Percentiles rank a stretch among this genome's conserved stretches.
Evolutionary conservation across 495 filamentous ascomycete species (phyloP).

Genomic region (Aeminium ludgeri): DNA sequence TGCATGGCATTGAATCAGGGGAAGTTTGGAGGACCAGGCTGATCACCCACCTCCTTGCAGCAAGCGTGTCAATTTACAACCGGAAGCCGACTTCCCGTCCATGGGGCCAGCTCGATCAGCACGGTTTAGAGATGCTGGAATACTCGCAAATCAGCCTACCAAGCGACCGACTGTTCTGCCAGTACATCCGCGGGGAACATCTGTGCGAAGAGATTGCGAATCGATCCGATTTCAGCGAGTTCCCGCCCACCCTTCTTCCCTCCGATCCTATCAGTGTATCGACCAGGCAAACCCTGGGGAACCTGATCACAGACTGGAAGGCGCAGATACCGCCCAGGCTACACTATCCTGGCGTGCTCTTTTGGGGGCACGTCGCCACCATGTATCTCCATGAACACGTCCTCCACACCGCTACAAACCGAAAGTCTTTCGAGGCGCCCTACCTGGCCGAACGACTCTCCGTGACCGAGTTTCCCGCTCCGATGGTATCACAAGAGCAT

Average conservation of each 20-base stretch:
- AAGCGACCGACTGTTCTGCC: slow-evolving; percentile 1
- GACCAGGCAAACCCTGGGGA: neutral
- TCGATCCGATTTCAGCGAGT: neutral
- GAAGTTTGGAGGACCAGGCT: slow-evolving; percentile 3
- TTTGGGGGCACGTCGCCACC: slow-evolving; percentile 3
- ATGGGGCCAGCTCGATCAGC: slow-evolving; percentile 2
- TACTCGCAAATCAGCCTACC: neutral
- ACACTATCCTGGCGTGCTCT: neutral
- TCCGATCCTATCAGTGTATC: neutral
- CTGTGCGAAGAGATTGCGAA: slow-evolving; percentile 4
- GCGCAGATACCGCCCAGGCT: neutral
- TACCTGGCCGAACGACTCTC: slow-evolving; percentile 9
- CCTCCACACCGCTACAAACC: slow-evolving; percentile 10
- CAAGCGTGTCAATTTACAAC: neutral
- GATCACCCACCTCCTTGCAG: slow-evolving; percentile 1
- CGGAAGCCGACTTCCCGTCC: neutral
- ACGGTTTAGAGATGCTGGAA: slow-evolving; percentile 4
- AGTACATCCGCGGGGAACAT: neutral
- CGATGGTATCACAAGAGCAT: neutral
- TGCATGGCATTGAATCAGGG: neutral
- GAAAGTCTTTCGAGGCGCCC: slow-evolving; percentile 5
- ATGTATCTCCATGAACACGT: slow-evolving; percentile 10
- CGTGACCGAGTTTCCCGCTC: slow-evolving; percentile 6
- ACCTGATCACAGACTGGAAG: neutral
- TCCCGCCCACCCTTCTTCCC: neutral